Conservation (phyloP, 2,329 filamentous ascomycete genomes). For the Hypomyces perniciosus region DNA sequence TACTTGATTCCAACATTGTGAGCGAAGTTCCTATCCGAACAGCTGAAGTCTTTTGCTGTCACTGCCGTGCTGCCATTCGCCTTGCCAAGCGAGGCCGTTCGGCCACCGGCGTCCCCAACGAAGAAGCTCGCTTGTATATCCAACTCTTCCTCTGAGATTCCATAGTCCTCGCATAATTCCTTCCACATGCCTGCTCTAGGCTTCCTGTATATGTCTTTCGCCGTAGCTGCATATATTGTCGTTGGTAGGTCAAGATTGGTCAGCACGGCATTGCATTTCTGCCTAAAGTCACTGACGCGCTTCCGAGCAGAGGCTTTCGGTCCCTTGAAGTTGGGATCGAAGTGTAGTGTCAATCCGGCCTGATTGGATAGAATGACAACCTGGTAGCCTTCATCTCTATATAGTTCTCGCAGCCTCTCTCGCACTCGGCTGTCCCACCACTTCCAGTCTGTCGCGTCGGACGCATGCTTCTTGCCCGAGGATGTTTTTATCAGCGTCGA, state of each 20-base stretch:
- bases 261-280: constrained; percentile 66
- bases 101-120: constrained; percentile 77
- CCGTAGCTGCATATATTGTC: constrained; percentile 80
- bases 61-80: constrained; percentile 19
- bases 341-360: constrained; percentile 69
- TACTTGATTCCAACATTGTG: constrained; percentile 76
- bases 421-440: constrained; percentile 83
- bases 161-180: constrained; percentile 52
- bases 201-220: constrained; percentile 76
- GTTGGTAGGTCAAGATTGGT: constrained; percentile 67
- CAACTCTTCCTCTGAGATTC: constrained; percentile 51
- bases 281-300: constrained; percentile 73
- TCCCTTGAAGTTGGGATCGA: constrained; percentile 58
- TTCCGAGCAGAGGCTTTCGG: constrained; percentile 56
- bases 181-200: constrained; percentile 87
- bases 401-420: constrained; percentile 57
- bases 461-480: constrained; percentile 74
- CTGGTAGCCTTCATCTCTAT: constrained; percentile 63
- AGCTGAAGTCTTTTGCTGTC: constrained; percentile 54
- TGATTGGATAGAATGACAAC: constrained; percentile 86
- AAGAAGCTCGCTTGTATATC: constrained; percentile 71
- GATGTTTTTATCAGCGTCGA: constrained; percentile 77
- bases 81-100: constrained; percentile 36
- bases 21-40: constrained; percentile 72
- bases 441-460: constrained; percentile 75